Evolutionary conservation across 2,329 filamentous ascomycete genomes (phyloP).

Genomic region (Penicillium aurantiogriseum): DNA sequence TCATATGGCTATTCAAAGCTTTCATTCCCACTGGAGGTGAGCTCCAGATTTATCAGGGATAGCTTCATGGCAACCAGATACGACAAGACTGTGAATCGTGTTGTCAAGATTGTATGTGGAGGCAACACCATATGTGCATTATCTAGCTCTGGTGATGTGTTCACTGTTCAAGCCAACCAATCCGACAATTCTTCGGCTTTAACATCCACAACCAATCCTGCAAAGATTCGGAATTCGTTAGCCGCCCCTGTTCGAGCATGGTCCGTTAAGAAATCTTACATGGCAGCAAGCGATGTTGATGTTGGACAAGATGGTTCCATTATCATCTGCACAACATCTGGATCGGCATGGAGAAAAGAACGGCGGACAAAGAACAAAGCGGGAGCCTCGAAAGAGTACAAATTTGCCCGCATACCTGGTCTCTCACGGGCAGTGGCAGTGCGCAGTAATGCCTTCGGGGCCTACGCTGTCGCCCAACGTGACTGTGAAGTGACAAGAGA

Average conservation of each 20-base stretch:
- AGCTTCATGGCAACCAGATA: conserved; percentile 66
- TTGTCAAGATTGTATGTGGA: conserved; percentile 75
- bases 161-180: conserved; percentile 75
- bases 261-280: conserved; percentile 79
- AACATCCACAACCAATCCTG: conserved; percentile 85
- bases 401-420: conserved; percentile 86
- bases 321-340: conserved; percentile 87
- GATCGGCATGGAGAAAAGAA: conserved; percentile 87
- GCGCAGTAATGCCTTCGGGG: conserved; percentile 82
- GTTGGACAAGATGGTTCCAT: conserved; percentile 92
- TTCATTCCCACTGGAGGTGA: conserved; percentile 73
- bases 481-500: conserved; percentile 79
- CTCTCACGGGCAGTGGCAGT: conserved; percentile 82
- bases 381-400: conserved; percentile 79
- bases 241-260: conserved; percentile 79
- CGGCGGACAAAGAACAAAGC: conserved; percentile 79
- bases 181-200: conserved; percentile 59
- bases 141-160: conserved; percentile 80
- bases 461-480: conserved; percentile 81
- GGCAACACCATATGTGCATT: conserved; percentile 90
- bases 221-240: conserved; percentile 81
- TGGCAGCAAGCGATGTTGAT: conserved; percentile 81
- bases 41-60: conserved; percentile 66
- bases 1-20: conserved; percentile 95
- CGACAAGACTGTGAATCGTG: conserved; percentile 63